A percentile compares a stretch with the other conserved stretches of the same genome.
phyloP scores from a whole-genome alignment of 2,329 filamentous ascomycete genomes.

The Botrytis squamosa region DNA sequence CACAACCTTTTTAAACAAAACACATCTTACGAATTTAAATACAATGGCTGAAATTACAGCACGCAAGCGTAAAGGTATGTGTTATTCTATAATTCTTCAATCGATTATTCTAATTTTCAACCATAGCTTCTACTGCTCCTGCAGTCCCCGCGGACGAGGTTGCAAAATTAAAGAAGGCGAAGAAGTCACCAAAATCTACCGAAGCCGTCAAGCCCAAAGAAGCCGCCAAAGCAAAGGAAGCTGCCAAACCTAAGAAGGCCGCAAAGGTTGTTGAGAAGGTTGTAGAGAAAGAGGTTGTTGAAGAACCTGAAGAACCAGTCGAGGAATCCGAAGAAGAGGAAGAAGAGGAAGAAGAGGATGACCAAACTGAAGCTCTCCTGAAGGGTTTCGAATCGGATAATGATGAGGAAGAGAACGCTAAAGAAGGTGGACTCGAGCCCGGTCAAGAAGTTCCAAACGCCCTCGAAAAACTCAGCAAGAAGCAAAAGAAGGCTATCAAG shows the following conservation, averaged over 20 bases:
- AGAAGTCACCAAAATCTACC: constrained; percentile 37
- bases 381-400: constrained; percentile 49
- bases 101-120: constrained; percentile 22
- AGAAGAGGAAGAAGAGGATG: constrained; percentile 44
- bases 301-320: constrained; percentile 1
- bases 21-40: too few species aligned
- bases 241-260: constrained; percentile 22
- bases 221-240: constrained; percentile 37
- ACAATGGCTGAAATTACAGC: constrained; percentile 45
- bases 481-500: constrained; percentile 51
- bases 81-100: neutral
- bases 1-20: neutral
- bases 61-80: constrained; percentile 55
- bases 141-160: constrained; percentile 41
- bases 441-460: constrained; percentile 43
- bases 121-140: constrained; percentile 32
- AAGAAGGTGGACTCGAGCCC: constrained; percentile 39
- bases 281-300: constrained; percentile 25
- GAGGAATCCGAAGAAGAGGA: constrained; percentile 33
- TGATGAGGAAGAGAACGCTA: constrained; percentile 44
- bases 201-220: neutral
- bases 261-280: constrained; percentile 22
- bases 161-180: constrained; percentile 42
- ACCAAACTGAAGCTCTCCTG: constrained; percentile 54
- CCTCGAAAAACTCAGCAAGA: constrained; percentile 42